Conservation (phyloP, 805 yeast species). For the Torulaspora gathmanii region DNA sequence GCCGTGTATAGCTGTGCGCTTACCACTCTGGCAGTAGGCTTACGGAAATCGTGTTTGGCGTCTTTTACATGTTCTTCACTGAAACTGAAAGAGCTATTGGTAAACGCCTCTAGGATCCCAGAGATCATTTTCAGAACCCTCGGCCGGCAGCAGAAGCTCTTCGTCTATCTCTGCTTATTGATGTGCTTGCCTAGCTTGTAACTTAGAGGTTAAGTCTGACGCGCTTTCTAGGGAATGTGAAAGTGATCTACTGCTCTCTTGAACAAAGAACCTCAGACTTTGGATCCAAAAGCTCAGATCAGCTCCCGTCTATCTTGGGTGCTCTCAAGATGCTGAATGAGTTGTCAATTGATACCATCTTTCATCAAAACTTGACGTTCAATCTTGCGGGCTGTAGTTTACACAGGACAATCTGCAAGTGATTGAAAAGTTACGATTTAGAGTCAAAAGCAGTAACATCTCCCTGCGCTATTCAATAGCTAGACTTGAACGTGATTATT, state of each 20-base stretch:
- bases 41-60: constrained; percentile 32
- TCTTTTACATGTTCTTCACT: not conserved
- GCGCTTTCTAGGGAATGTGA: not conserved
- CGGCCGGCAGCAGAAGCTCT: not conserved
- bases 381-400: too few relatives aligned
- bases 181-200: not conserved
- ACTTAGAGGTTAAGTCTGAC: not conserved
- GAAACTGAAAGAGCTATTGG: not conserved
- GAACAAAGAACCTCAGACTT: not conserved
- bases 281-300: too few relatives aligned
- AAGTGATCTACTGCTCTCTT: not conserved
- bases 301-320: too few relatives aligned
- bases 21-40: constrained; percentile 51
- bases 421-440: too few relatives aligned
- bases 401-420: too few relatives aligned
- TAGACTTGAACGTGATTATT: too few relatives aligned
- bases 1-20: constrained; percentile 77
- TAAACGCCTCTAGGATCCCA: not conserved
- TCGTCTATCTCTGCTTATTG: not conserved
- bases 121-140: not conserved
- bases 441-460: too few relatives aligned
- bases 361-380: too few relatives aligned
- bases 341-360: too few relatives aligned
- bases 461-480: too few relatives aligned
- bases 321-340: too few relatives aligned